Base-by-base conservation (phyloP, 164 flowering plant species). In the Kalanchoe fedtschenkoi region DNA sequence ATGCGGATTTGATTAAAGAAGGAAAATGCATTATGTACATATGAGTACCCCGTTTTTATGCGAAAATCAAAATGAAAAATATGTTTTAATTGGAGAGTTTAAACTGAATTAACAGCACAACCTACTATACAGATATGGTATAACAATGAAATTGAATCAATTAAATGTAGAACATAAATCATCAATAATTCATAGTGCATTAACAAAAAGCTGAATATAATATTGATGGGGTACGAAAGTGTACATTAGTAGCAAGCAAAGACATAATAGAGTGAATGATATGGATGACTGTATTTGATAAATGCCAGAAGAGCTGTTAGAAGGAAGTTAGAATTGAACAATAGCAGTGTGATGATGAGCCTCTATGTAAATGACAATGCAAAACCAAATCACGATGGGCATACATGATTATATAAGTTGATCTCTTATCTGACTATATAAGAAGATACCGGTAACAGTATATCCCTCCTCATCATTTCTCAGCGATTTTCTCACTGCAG, bases 241-340 rank as follows among this genome's bases (percentile, higher is more conserved):
- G 56, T 24, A 51, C 21, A 3, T 51, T 11, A 51, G 26, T 51
- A 28, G 56, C 26, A 51, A 26, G 32, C 13, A 24, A 51, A 11
- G 5, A 24, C 32, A 24, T 26, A 51, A 51, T 26, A 26, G 2
- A 51, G 56, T 51, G 56, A 44, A 44, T 44, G 19, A 44, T 6
- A 44, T 19, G 13, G 51, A 44, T n/a, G 22, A 19, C 51, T 44
- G 51, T 28, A 26, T 51, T 51, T 51, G 56, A 51, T 51, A 17
- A 51, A 26, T 51, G 32, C 56, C 56, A 51, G 32, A 51, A 24
- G 32, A 51, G 56, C 56, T 51, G 56, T 51, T 29, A 51, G 15
- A 28, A n/a, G n/a, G n/a, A n/a, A n/a, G n/a, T n/a, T n/a, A n/a
- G n/a, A n/a, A 51, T 24, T 51, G 28, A 26, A 51, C 28, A 10